phyloP scores from a whole-genome alignment of 768 basidiomycete species.

The Omphalotus guepiniiformis region DNA sequence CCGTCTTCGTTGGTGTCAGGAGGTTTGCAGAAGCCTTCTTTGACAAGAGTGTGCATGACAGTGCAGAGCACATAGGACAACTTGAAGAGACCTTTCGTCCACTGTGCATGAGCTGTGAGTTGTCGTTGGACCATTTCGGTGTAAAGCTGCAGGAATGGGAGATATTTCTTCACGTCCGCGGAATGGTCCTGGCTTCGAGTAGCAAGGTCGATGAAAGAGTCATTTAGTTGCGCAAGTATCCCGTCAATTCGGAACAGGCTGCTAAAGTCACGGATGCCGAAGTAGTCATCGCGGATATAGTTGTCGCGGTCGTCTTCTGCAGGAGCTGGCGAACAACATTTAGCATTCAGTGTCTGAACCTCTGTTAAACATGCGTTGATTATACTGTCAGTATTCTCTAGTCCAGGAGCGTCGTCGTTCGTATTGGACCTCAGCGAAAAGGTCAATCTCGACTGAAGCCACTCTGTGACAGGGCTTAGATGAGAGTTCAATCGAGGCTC shows the following conservation, averaged over 20 bases:
- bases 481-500: conserved; percentile 1
- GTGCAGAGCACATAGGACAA: conserved; percentile 74
- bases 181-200: conserved; percentile 28
- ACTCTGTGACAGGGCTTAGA: neutral
- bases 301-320: conserved; percentile 35
- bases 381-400: conserved; percentile 30
- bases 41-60: conserved; percentile 66
- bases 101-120: conserved; percentile 51
- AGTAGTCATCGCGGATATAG: conserved; percentile 48
- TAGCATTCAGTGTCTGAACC: conserved; percentile 55
- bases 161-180: conserved; percentile 37
- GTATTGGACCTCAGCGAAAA: neutral
- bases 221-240: conserved; percentile 37
- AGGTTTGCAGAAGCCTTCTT: conserved; percentile 92
- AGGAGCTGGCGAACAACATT: conserved; percentile 25
- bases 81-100: conserved; percentile 82
- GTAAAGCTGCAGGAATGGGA: conserved; percentile 77
- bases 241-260: conserved; percentile 42
- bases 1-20: conserved; percentile 61
- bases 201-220: conserved; percentile 34
- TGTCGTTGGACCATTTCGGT: conserved; percentile 51
- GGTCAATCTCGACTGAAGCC: neutral
- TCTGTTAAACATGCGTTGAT: conserved; percentile 63
- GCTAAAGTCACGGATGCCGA: conserved; percentile 40
- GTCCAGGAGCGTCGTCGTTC: neutral